Evolutionary conservation across 1,284 basidiomycete species (phyloP), one percentile per base, ranked within the genome.

Genomic region (Pseudozyma sp.): DNA sequence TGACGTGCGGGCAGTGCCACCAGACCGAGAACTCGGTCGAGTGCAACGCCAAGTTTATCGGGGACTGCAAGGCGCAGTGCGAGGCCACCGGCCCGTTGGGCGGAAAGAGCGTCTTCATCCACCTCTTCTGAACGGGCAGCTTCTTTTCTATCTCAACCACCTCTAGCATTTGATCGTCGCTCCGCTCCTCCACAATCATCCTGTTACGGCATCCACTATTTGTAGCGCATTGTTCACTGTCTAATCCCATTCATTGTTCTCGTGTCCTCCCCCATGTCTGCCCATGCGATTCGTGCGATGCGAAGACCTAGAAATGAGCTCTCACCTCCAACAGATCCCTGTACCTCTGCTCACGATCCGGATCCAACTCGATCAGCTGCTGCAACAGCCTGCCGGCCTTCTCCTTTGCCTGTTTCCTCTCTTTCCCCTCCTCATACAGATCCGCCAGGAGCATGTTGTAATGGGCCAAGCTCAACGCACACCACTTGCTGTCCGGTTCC

Each of bases 401-500:
- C 3, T 17, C 31, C 14, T 29, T 44, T 37, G 17, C 37, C 24
- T 52, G 24, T 10, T 7, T 1, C n/a, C 40, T 52, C 39, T 29
- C 14, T 42, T 11, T 30, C 24, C 24, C 16, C 16, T 49, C 48
- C n/a, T 19, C 34, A 14, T 43, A 13, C 13, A 54, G 14, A 11
- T 31, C 47, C 10, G 14, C 49, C 7, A 73, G 52, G 11, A 69
- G 49, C 29, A 51, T 63, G 10, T 62, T 65, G 51, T 74, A 74
- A n/a, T 77, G 71, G 16, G 80, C 75, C 16, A 83, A 51, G 8
- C 66, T 59, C 7, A 72, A 53, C n/a, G 81, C 69, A 54, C 81
- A 82, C 78, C 96, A 98, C 88, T 94, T 97, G 74, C 93, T 94
- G 72, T 96, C 93, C 1, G 94, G 91, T 81, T 98, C 93, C 63